Evolutionary conservation across 192 early-diverging fungal species (phyloP).

Genomic region (Dispira parvispora): DNA sequence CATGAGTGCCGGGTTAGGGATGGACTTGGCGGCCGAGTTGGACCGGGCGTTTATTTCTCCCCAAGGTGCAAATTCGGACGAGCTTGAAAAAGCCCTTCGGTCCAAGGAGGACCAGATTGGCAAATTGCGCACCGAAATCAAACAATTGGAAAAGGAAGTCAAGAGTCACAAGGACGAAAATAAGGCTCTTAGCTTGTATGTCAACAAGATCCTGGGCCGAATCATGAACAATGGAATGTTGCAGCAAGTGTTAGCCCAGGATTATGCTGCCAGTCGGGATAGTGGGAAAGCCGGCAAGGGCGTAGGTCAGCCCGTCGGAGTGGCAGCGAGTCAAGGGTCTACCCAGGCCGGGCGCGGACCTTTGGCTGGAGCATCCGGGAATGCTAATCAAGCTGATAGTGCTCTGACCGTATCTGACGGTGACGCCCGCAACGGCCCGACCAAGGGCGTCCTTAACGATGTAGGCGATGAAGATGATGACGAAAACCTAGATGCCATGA

Average conservation of each 20-base stretch:
- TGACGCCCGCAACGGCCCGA: neutral
- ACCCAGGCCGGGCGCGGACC: no score
- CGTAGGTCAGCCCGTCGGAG: neutral
- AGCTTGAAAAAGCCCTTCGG: neutral
- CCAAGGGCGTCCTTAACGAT: neutral
- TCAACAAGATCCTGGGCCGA: constrained; percentile 58
- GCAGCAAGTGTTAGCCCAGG: constrained; percentile 26
- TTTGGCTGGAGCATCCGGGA: no score
- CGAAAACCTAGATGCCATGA: constrained; percentile 2
- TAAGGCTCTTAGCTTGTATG: constrained; percentile 47
- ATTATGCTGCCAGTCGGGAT: constrained; percentile 14
- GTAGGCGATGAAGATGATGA: neutral
- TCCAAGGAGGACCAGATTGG: constrained; percentile 20
- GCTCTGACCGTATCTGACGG: neutral
- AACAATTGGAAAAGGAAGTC: constrained; percentile 36
- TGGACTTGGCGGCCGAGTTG: constrained; percentile 27
- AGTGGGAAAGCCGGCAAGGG: neutral
- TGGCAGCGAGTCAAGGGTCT: neutral
- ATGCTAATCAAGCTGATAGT: neutral
- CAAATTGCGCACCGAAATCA: constrained; percentile 24
- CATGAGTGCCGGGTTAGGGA: neutral
- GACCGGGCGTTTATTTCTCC: constrained; percentile 10
- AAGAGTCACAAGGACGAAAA: constrained; percentile 45
- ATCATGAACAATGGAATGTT: constrained; percentile 42
- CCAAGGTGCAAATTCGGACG: neutral